Evolutionary conservation across 2,329 filamentous ascomycete species (phyloP).

Genomic region (Diaporthe capsici): DNA sequence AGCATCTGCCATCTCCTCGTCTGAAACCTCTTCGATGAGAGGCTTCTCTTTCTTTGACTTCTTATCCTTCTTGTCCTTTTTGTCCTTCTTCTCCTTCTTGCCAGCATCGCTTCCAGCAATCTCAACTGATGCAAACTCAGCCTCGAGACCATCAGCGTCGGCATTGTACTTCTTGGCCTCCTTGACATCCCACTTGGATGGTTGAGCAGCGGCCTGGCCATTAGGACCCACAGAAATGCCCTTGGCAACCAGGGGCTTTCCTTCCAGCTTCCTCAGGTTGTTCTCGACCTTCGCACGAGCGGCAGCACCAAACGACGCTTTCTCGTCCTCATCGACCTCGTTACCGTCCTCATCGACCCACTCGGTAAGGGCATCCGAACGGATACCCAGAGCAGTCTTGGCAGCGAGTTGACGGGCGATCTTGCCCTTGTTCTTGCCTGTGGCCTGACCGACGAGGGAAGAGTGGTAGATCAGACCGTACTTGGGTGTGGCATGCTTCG

Average conservation of each 20-base stretch:
- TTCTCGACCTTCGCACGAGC: slow-evolving; percentile 82
- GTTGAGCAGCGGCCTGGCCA: slow-evolving; percentile 71
- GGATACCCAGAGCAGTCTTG: slow-evolving; percentile 92
- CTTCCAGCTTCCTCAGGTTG: slow-evolving; percentile 83
- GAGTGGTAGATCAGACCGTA: slow-evolving; percentile 96
- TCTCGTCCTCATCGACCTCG: slow-evolving; percentile 87
- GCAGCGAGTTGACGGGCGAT: slow-evolving; percentile 96
- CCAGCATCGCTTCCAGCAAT: neutral
- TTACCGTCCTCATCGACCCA: slow-evolving; percentile 79
- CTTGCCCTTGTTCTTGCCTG: slow-evolving; percentile 99
- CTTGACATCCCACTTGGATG: slow-evolving; percentile 91
- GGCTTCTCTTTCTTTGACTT: slow-evolving; percentile 60
- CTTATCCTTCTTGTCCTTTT: slow-evolving; percentile 58
- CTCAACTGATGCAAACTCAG: slow-evolving; percentile 71
- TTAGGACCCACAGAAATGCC: slow-evolving; percentile 82
- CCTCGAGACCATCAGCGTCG: slow-evolving; percentile 88
- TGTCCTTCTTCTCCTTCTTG: slow-evolving; percentile 50
- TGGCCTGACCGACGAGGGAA: slow-evolving; percentile 95
- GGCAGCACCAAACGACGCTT: slow-evolving; percentile 82
- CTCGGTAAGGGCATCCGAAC: slow-evolving; percentile 89
- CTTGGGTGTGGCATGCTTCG: slow-evolving; percentile 98
- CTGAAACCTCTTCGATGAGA: slow-evolving; percentile 58
- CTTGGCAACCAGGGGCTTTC: slow-evolving; percentile 87
- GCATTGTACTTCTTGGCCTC: slow-evolving; percentile 95
- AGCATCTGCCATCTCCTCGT: slow-evolving; percentile 46